phyloP scores from a whole-genome alignment of 257 asterid species.

The Penstemon eatonii region DNA sequence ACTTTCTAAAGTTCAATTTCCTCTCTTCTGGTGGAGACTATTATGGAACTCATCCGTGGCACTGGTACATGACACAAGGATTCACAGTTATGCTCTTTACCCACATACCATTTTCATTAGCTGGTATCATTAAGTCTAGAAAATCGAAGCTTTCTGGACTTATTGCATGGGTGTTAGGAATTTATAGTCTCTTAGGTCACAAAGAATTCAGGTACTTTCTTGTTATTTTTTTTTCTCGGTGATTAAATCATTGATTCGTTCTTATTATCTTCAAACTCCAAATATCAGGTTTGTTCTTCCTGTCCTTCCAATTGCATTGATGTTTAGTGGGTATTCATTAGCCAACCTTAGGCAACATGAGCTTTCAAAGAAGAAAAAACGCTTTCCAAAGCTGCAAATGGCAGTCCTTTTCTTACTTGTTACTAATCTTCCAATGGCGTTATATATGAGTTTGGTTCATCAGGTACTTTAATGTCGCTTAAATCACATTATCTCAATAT shows the following conservation, averaged over 20 bases:
- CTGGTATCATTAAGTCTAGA: slow-evolving; percentile 65
- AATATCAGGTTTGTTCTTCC: slow-evolving; percentile 93
- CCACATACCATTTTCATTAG: slow-evolving; percentile 65
- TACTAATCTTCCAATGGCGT: slow-evolving; percentile 90
- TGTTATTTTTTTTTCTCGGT: slow-evolving; percentile 3
- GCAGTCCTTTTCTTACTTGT: slow-evolving; percentile 56
- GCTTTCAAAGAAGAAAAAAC: slow-evolving; percentile 31
- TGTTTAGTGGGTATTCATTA: slow-evolving; percentile 76
- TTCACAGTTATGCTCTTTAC: slow-evolving; percentile 91
- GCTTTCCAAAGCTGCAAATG: slow-evolving; percentile 42
- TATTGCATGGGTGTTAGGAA: slow-evolving; percentile 81
- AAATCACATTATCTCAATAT: background rate
- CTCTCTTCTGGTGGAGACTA: slow-evolving; percentile 95
- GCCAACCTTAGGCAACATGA: slow-evolving; percentile 44
- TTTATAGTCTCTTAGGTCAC: slow-evolving; percentile 92
- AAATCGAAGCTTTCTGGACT: slow-evolving; percentile 79
- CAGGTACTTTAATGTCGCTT: slow-evolving; percentile 57
- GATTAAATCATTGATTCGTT: slow-evolving; percentile 32
- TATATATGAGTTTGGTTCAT: slow-evolving; percentile 91
- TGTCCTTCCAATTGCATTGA: slow-evolving; percentile 87
- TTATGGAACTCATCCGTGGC: slow-evolving; percentile 99
- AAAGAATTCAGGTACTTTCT: slow-evolving; percentile 86
- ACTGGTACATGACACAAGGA: slow-evolving; percentile 98
- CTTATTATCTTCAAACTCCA: slow-evolving; percentile 46
- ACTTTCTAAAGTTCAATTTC: slow-evolving; percentile 89